A percentile compares a stretch with the other conserved stretches of the same genome.
Conservation (phyloP, 2,329 filamentous ascomycete species). For the Xylariaceae sp. region DNA sequence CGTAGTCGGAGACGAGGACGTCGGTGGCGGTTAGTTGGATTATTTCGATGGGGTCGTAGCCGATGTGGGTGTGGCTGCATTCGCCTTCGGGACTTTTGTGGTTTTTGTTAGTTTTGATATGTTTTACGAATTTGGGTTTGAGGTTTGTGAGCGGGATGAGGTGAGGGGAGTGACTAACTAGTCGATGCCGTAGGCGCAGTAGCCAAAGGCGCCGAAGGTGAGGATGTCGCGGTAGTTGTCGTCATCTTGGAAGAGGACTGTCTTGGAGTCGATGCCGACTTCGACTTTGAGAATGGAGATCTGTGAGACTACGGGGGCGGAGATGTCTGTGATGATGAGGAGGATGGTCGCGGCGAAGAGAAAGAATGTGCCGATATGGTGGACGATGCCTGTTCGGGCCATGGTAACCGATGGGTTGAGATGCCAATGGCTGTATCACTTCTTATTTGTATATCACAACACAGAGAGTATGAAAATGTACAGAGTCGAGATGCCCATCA, state of each 20-base stretch:
- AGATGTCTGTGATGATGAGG: slow-evolving; percentile 43
- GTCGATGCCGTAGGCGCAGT: slow-evolving; percentile 31
- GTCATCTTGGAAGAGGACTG: slow-evolving; percentile 1
- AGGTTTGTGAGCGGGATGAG: no score
- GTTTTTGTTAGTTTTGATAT: slow-evolving; percentile 2
- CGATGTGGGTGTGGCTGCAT: slow-evolving; percentile 25
- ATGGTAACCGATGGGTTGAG: slow-evolving; percentile 20
- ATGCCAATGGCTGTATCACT: not conserved
- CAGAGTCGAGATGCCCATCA: no score
- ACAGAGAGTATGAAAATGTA: not conserved
- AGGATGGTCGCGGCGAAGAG: slow-evolving; percentile 41
- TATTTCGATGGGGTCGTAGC: slow-evolving; percentile 27
- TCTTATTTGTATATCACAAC: not conserved
- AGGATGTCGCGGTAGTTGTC: slow-evolving; percentile 23
- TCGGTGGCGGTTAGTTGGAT: slow-evolving; percentile 20
- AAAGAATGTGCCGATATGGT: slow-evolving; percentile 41
- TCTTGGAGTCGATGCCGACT: slow-evolving; percentile 25
- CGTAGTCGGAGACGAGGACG: slow-evolving; percentile 33
- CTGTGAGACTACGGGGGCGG: slow-evolving; percentile 40
- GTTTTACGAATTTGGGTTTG: no score
- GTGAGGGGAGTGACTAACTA: slow-evolving; percentile 18
- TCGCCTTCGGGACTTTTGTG: slow-evolving; percentile 18
- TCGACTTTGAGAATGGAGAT: slow-evolving; percentile 40
- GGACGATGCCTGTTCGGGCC: slow-evolving; percentile 33
- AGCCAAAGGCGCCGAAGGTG: slow-evolving; percentile 44